Evolutionary conservation across 768 basidiomycete genomes (phyloP).

Genomic region (Lentinus brumalis): DNA sequence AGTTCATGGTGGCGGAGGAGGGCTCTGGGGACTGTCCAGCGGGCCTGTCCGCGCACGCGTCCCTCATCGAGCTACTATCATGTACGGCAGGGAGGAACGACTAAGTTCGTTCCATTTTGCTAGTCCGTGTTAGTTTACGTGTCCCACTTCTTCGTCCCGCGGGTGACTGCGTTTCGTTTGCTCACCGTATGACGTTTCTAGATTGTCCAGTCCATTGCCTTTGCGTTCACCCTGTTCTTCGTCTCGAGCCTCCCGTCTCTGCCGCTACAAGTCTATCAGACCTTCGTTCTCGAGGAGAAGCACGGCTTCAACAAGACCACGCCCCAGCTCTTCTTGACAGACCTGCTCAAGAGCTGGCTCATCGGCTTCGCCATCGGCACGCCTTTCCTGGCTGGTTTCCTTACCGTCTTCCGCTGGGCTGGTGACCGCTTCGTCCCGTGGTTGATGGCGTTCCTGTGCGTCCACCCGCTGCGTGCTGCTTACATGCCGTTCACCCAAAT

Average conservation of each 20-base stretch:
- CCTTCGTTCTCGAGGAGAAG: conserved; percentile 92
- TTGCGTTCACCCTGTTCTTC: conserved; percentile 67
- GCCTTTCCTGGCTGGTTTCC: conserved; percentile 85
- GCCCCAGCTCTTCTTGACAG: conserved; percentile 68
- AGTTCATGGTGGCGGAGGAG: too few relatives aligned
- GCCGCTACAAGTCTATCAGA: conserved; percentile 81
- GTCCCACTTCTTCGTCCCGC: too few relatives aligned
- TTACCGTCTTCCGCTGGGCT: conserved; percentile 90
- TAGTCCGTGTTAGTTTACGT: too few relatives aligned
- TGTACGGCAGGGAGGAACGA: too few relatives aligned
- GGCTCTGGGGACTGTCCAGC: too few relatives aligned
- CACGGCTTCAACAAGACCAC: conserved; percentile 99
- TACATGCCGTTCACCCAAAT: neutral
- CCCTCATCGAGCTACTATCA: too few relatives aligned
- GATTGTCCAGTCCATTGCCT: conserved; percentile 86
- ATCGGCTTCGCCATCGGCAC: conserved; percentile 72
- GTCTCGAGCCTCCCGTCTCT: conserved; percentile 68
- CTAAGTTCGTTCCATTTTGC: too few relatives aligned
- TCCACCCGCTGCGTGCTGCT: conserved; percentile 11
- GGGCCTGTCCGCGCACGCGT: too few relatives aligned
- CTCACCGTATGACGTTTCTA: conserved; percentile 30
- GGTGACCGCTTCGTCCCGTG: conserved; percentile 91
- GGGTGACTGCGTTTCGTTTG: neutral
- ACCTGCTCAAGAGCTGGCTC: conserved; percentile 79
- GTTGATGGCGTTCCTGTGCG: conserved; percentile 91